These are phyloP conservation scores for Acidiella bohemica DNA, from an alignment of 495 filamentous ascomycete genomes.

Conservation along the genomic window DNA sequence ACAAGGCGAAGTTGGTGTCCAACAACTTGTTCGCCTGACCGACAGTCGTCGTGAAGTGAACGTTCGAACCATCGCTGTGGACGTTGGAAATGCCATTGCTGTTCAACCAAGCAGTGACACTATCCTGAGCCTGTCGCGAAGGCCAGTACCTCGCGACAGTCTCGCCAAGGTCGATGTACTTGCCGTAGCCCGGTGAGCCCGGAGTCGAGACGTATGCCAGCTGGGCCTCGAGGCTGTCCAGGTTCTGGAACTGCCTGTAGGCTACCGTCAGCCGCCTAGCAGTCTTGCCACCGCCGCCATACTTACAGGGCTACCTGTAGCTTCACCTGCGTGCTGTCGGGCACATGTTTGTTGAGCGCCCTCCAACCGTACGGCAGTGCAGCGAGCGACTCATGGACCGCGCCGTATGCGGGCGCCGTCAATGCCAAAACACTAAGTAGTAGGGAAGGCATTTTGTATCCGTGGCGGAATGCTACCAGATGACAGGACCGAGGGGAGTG, in stretches of 20 bases:
- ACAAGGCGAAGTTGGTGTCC: conserved; percentile 25
- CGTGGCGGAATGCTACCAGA: no score
- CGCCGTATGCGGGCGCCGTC: conserved; percentile 1
- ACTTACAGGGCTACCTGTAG: conserved; percentile 5
- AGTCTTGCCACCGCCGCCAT: background rate
- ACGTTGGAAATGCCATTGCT: conserved; percentile 22
- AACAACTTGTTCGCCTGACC: conserved; percentile 26
- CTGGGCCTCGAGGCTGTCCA: conserved; percentile 37
- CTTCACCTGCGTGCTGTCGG: background rate
- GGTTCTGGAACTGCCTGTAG: conserved; percentile 2
- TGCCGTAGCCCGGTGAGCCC: conserved; percentile 45
- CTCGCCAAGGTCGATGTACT: conserved; percentile 46
- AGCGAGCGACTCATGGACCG: conserved; percentile 2
- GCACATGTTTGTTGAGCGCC: background rate
- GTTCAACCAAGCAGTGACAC: conserved; percentile 24
- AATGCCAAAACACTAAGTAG: no score
- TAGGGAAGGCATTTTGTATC: no score
- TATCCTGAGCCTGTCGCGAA: conserved; percentile 11
- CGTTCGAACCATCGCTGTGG: conserved; percentile 24
- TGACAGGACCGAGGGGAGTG: no score
- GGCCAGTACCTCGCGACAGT: conserved; percentile 25
- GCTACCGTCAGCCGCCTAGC: no score
- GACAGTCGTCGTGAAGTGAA: conserved; percentile 26
- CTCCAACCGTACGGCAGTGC: conserved; percentile 3
- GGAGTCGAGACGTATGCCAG: conserved; percentile 52